Evolutionary conservation across 768 basidiomycete species (phyloP).

Genomic region (Trametes cubensis): DNA sequence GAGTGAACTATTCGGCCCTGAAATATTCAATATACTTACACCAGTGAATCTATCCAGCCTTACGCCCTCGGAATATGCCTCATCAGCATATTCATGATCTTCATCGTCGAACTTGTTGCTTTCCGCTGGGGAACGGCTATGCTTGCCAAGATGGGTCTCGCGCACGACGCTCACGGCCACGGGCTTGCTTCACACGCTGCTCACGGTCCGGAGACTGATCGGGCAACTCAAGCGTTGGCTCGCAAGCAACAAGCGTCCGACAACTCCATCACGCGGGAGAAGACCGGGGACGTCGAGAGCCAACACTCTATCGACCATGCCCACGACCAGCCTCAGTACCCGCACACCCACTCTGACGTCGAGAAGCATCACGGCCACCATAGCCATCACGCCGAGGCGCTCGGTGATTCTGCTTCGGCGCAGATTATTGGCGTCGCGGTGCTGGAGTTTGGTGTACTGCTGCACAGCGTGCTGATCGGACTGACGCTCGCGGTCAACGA

Average conservation of each 20-base stretch:
- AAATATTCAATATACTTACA: background rate
- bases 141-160: slow-evolving; percentile 64
- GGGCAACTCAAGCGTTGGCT: slow-evolving; percentile 12
- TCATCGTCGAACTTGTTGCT: slow-evolving; percentile 82
- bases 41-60: slow-evolving; percentile 49
- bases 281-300: slow-evolving; percentile 15
- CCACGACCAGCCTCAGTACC: slow-evolving; percentile 14
- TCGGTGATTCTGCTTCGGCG: slow-evolving; percentile 50
- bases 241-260: slow-evolving; percentile 7
- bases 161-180: slow-evolving; percentile 73
- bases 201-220: slow-evolving; percentile 64
- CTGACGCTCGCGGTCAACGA: slow-evolving; percentile 89
- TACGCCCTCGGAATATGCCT: slow-evolving; percentile 84
- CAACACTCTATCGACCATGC: slow-evolving; percentile 12
- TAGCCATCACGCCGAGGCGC: slow-evolving; percentile 10
- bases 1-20: slow-evolving; percentile 36
- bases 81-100: slow-evolving; percentile 79
- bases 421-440: slow-evolving; percentile 89
- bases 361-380: slow-evolving; percentile 11
- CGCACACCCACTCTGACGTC: slow-evolving; percentile 18
- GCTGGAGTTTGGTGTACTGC: slow-evolving; percentile 89
- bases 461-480: slow-evolving; percentile 88
- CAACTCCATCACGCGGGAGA: background rate
- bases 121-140: slow-evolving; percentile 84
- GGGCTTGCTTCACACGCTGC: slow-evolving; percentile 56